Evolutionary conservation across 345 rosid species (phyloP), one percentile per base, ranked within the genome.

Genomic region (Moricandia moricandioides): DNA sequence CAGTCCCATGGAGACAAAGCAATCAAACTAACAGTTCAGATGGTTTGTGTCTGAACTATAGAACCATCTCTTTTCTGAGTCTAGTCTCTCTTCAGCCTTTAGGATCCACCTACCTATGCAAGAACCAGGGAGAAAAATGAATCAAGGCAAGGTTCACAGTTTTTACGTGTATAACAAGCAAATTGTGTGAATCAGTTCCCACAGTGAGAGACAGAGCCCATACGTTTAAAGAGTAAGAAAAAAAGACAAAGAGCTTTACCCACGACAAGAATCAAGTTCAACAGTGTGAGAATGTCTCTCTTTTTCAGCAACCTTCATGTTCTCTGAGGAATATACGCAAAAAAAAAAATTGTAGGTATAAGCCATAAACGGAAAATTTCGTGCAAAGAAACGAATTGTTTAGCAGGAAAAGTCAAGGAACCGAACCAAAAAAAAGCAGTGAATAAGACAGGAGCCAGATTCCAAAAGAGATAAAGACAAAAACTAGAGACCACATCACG

Each of bases 311-410:
- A 70, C 14, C 67, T 77, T 77, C 17, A 57, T 60, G 17, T 65
- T 64, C 67, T 70, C 16, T 43, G 59, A 0, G 71, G 60, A 77
- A 63, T 69, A 75, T 75, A 61, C 69, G 27, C 74, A 77, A 77
- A 77, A 71, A 69, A 69, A 21, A 21, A 21, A 4, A 0, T 69
- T 39, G 29, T 8, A 60, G 33, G 55, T 74, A 51, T 58, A 60
- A 68, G 31, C 8, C 39, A 8, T n/a, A 3, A 39, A 39, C 9
- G 45, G 45, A 39, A 39, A 11, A 39, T 39, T 39, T 39, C 45
- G 4, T 39, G 9, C 45, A 39, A 39, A 39, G 45, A 39, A 39
- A 39, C 45, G 45, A 39, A 39, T 39, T 39, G 45, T 39, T 39
- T 39, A 39, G 9, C 13, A 11, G 45, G 45, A 11, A 39, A 39